A percentile compares a stretch with the other conserved stretches of the same genome.
Evolutionary conservation across 2,329 filamentous ascomycete genomes (phyloP).

Genomic region (Monilinia laxa): DNA sequence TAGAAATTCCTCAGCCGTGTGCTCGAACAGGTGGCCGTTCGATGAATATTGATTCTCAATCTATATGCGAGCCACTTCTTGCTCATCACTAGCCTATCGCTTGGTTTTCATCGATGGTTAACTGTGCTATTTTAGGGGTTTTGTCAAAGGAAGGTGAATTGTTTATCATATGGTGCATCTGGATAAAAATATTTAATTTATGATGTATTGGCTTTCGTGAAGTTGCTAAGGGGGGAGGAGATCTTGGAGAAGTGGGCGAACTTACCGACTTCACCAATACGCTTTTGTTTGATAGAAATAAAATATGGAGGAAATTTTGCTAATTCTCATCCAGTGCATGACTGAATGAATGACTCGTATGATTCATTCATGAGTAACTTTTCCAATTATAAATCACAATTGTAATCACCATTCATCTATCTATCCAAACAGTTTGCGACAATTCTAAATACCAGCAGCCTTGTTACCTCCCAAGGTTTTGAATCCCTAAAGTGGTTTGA

Average conservation of each 20-base stretch:
- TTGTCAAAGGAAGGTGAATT: background rate
- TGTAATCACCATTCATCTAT: background rate
- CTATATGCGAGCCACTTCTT: background rate
- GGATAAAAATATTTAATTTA: background rate
- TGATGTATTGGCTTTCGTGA: background rate
- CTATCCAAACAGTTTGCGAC: background rate
- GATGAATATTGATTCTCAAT: background rate
- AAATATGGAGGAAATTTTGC: background rate
- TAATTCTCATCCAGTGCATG: background rate
- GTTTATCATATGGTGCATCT: background rate
- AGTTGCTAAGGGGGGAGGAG: background rate
- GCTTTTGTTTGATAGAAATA: background rate
- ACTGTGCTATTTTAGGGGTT: background rate
- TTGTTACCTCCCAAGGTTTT: background rate
- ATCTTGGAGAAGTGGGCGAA: background rate
- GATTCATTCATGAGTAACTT: background rate
- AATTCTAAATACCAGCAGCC: background rate
- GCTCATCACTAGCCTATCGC: background rate
- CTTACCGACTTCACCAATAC: too few relatives aligned
- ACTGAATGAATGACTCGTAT: background rate
- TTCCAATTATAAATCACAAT: background rate
- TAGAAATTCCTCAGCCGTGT: background rate
- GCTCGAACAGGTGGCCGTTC: background rate
- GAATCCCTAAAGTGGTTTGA: background rate
- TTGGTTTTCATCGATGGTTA: background rate